A percentile compares a stretch with the other conserved stretches of the same genome.
These are phyloP conservation scores for Tremella fuciformis DNA, from an alignment of 768 basidiomycete species.

Conservation along the genomic window DNA sequence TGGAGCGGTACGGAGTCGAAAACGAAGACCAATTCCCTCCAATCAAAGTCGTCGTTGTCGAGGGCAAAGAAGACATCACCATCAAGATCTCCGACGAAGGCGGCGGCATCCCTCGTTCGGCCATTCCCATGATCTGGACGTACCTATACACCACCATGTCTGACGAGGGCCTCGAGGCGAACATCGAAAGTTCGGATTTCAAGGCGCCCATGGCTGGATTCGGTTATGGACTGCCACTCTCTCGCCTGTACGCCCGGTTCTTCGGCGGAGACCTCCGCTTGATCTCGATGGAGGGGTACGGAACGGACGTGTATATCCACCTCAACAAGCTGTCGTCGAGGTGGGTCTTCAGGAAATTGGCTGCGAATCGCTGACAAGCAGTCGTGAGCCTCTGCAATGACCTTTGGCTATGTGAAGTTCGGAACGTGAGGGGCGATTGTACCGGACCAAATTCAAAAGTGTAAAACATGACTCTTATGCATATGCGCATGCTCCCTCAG, in stretches of 20 bases:
- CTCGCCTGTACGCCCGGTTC: slow-evolving; percentile 90
- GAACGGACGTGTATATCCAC: slow-evolving; percentile 49
- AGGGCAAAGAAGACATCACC: slow-evolving; percentile 97
- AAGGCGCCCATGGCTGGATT: slow-evolving; percentile 97
- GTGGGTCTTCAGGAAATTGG: slow-evolving; percentile 14
- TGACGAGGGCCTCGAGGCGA: slow-evolving; percentile 67
- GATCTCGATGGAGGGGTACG: slow-evolving; percentile 90
- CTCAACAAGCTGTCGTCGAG: slow-evolving; percentile 48
- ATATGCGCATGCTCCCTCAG: no score
- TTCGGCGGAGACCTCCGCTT: slow-evolving; percentile 80
- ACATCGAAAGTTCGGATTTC: slow-evolving; percentile 63
- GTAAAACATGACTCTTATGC: no score
- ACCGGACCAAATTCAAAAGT: no score
- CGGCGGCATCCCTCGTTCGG: slow-evolving; percentile 76
- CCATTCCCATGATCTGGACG: slow-evolving; percentile 93
- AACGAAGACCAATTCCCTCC: slow-evolving; percentile 76
- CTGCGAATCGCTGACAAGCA: not conserved
- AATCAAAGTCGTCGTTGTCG: slow-evolving; percentile 91
- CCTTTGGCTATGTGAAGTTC: not conserved
- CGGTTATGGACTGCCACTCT: slow-evolving; percentile 82
- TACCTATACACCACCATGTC: slow-evolving; percentile 55
- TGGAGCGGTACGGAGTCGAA: slow-evolving; percentile 83
- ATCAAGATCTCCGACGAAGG: slow-evolving; percentile 99
- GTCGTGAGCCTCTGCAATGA: slow-evolving; percentile 12
- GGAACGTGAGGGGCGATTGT: no score